phyloP scores from a whole-genome alignment of 1,284 basidiomycete genomes.

The Rhodotorula sp. region DNA sequence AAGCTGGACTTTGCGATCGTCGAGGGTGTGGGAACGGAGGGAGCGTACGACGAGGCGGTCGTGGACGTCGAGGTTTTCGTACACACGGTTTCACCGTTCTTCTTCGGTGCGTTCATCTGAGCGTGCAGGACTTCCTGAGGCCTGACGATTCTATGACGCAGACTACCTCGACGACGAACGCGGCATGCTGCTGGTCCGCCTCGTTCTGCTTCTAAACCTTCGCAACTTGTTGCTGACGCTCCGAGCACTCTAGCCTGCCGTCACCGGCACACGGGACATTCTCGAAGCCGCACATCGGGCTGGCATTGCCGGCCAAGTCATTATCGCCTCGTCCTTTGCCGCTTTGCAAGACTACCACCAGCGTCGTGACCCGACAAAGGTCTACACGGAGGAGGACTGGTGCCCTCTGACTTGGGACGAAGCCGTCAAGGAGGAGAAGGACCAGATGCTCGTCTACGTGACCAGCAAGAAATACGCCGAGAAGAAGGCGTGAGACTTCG shows the following conservation, averaged over 20 bases:
- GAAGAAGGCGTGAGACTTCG: conserved; percentile 43
- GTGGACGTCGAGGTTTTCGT: conserved; percentile 28
- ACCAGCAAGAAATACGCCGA: conserved; percentile 43
- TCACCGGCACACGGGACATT: conserved; percentile 61
- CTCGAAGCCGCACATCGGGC: conserved; percentile 58
- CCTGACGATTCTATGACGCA: not conserved
- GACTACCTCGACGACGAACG: conserved; percentile 43
- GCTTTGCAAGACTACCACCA: conserved; percentile 52
- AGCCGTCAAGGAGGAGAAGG: conserved; percentile 56
- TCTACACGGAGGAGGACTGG: conserved; percentile 58
- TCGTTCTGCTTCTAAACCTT: not conserved
- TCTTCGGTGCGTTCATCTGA: not conserved
- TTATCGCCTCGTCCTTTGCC: conserved; percentile 64
- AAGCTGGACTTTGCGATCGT: conserved; percentile 32
- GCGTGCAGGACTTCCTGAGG: no score
- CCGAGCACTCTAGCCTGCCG: conserved; percentile 53
- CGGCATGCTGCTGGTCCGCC: conserved; percentile 53
- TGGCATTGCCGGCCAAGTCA: conserved; percentile 59
- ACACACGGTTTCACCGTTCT: conserved; percentile 17
- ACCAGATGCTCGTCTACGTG: conserved; percentile 58
- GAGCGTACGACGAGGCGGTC: conserved; percentile 37
- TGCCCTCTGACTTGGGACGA: conserved; percentile 59
- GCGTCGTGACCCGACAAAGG: conserved; percentile 30
- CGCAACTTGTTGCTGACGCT: not conserved
- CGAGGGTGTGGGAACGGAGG: conserved; percentile 25